Evolutionary conservation across 2,329 filamentous ascomycete genomes (phyloP), one percentile per base, ranked within the genome.

Genomic region (Elsinoe batatas): DNA sequence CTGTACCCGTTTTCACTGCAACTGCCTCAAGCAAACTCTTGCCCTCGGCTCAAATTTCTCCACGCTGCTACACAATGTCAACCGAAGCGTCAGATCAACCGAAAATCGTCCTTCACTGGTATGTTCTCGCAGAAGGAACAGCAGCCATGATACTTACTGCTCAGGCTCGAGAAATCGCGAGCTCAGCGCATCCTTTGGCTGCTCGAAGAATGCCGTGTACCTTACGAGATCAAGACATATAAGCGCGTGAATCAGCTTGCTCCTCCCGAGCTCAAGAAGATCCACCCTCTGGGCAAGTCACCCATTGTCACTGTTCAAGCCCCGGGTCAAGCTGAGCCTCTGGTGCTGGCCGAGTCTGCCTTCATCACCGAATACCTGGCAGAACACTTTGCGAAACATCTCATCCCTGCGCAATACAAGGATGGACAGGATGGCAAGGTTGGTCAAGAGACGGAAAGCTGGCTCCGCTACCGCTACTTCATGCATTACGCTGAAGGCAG

Each of bases 401-500:
- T 83, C 26, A 68, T 78, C 8, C 81, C 81, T 0, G 68, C 70
- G 56, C 71, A 75, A 30, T 84, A 78, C 61, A 67, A 70, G 2
- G 69, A 74, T 5, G 79, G 77, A 36, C 75, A 76, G 56, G 78
- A 83, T 47, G 77, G 75, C 3, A 67, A 77, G 30, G 66, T 81
- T 12, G 78, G 79, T 5, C 78, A 72, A 3, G 81, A 84, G 69
- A 80, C 74, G 0, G 80, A 83, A 62, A 71, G 74, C 58, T 84
- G 79, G 77, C 65, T 81, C 64, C 73, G 80, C 40, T 81, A 82
- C 64, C 73, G 77, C 65, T 87, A 88, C 67, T 82, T 81, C 61
- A 80, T 95, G 76, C 86, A 95, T 68, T 96, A 91, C 69, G 78
- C 81, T 4, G 91, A 96, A 72, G 91, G 91, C 10, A 88, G 81